phyloP scores from a whole-genome alignment of 768 basidiomycete species.

The Leccinum variicolor region DNA sequence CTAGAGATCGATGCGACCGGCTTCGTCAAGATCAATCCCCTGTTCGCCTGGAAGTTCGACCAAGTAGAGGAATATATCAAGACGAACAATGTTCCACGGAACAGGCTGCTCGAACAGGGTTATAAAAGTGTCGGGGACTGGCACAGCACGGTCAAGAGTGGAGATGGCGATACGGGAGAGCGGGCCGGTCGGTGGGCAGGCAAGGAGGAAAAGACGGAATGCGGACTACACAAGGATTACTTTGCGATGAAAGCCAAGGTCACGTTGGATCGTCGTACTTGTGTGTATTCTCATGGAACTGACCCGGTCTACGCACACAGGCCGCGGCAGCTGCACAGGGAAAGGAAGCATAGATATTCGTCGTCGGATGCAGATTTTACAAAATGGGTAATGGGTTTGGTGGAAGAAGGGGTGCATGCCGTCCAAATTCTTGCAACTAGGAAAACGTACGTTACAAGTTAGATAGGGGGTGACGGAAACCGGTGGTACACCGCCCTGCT shows the following conservation, averaged over 20 bases:
- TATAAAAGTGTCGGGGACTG: constrained; percentile 97
- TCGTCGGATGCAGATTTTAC: not conserved
- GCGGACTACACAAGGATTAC: constrained; percentile 92
- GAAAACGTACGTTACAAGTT: too few relatives aligned
- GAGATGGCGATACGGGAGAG: constrained; percentile 67
- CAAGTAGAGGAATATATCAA: constrained; percentile 84
- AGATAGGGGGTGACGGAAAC: too few relatives aligned
- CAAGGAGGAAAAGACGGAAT: constrained; percentile 83
- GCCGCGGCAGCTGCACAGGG: not conserved
- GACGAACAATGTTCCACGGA: constrained; percentile 79
- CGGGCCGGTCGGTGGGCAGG: constrained; percentile 88
- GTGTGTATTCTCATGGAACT: not conserved
- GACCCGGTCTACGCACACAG: not conserved
- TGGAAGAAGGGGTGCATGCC: not conserved
- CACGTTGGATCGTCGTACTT: not conserved
- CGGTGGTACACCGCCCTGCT: too few relatives aligned
- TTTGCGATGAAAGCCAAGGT: constrained; percentile 65
- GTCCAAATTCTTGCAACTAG: too few relatives aligned
- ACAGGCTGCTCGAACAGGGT: constrained; percentile 83
- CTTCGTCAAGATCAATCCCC: constrained; percentile 90
- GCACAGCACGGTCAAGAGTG: constrained; percentile 85
- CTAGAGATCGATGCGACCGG: constrained; percentile 91
- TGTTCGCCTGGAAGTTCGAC: constrained; percentile 83
- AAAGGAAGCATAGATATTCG: not conserved
- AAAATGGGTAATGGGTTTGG: not conserved